These are phyloP conservation scores for Trichoderma gamsii DNA, from an alignment of 495 filamentous ascomycete genomes.

Conservation along the genomic window DNA sequence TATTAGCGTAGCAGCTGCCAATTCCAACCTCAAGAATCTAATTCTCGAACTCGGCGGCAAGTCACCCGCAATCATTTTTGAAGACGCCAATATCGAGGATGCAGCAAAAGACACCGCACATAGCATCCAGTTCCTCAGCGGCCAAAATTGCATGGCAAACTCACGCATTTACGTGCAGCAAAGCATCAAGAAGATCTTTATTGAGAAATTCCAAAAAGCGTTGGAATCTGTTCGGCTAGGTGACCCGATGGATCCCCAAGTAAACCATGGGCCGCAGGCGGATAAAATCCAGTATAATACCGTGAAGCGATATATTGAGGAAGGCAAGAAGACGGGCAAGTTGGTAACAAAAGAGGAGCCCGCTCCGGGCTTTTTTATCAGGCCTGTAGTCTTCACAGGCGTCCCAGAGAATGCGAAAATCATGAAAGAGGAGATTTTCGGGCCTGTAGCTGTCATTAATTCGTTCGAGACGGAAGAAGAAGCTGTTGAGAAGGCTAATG, in stretches of 20 bases:
- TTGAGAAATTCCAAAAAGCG: conserved; percentile 48
- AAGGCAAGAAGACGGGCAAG: conserved; percentile 29
- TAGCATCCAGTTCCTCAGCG: conserved; percentile 62
- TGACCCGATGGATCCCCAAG: conserved; percentile 52
- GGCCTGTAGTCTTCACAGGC: conserved; percentile 66
- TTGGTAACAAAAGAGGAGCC: conserved; percentile 25
- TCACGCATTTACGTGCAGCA: conserved; percentile 67
- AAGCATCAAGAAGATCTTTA: conserved; percentile 52
- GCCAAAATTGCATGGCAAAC: conserved; percentile 76
- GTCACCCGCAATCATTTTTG: conserved; percentile 63
- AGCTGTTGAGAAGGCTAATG: conserved; percentile 62
- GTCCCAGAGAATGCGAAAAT: conserved; percentile 61
- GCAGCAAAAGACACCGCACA: conserved; percentile 67
- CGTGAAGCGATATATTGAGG: conserved; percentile 30
- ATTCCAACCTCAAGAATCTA: conserved; percentile 60
- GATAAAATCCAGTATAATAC: conserved; percentile 33
- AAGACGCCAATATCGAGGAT: conserved; percentile 61
- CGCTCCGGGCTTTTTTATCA: conserved; percentile 47
- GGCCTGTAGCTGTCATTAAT: conserved; percentile 68
- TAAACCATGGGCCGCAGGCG: conserved; percentile 59
- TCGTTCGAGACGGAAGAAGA: conserved; percentile 60
- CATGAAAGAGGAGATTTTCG: conserved; percentile 44
- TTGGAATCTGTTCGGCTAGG: conserved; percentile 56
- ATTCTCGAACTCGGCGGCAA: conserved; percentile 81
- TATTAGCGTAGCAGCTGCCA: conserved; percentile 33